Evolutionary conservation across 208 protist genomes (phyloP), one percentile per base, ranked within the genome.

Genomic region (Acanthamoeba healyi): DNA sequence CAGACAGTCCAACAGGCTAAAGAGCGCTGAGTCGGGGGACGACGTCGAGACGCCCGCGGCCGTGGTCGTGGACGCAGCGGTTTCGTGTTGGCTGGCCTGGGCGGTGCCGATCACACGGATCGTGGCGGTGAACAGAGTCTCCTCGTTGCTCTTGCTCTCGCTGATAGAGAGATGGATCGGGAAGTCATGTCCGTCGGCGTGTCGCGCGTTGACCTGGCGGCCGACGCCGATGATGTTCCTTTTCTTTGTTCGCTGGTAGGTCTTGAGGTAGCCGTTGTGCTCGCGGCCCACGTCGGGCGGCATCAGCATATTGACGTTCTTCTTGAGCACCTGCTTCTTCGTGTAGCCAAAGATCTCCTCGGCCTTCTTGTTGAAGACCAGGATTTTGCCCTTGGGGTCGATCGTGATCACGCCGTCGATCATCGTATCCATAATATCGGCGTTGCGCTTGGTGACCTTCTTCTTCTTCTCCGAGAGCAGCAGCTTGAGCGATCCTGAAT

Each of bases 251-350:
- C 92, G 24, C 12, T 91, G 54, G 79, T 97, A 97, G 26, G n/a
- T 70, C 44, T 95, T 61, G 4, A 97, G 38, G 91, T 96, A 97
- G 17, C 79, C 24, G 77, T 97, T 93, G 72, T 97, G 96, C 91
- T 96, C n/a, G 65, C 2, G 15, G 0, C 89, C 94, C 26, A 94
- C 74, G 7, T 95, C 87, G 5, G 61, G 29, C 22, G 95, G 95
- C 96, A 97, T 96, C 24, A 98, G 54, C 87, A 98, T 94, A 36
- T 70, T 65, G 29, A 98, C 93, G 74, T 97, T 97, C 46, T 96
- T 97, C 56, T 95, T 95, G 32, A 97, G 95, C 22, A 96, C 82
- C 82, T 92, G n/a, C 82, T 97, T 86, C n/a, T 77, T 63, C 32
- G 36, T 19, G 49, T 86, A 79, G 58, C 93, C 92, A 22, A 96